Base-by-base conservation (phyloP, 768 basidiomycete genomes). In the Hebeloma cylindrosporum region DNA sequence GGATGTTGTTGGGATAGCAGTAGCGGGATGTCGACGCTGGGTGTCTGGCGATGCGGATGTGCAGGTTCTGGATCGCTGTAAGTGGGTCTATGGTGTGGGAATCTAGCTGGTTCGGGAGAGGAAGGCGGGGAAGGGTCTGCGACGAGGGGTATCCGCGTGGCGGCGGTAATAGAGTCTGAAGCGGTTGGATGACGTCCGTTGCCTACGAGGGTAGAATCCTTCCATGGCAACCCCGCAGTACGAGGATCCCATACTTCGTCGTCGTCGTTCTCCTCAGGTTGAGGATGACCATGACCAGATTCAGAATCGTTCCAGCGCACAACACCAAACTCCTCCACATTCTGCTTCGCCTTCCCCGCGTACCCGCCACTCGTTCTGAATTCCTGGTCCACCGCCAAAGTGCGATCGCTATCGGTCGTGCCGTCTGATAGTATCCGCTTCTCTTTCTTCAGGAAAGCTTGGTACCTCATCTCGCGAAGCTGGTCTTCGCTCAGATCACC, bases 391-490 rank as follows among this genome's bases (percentile, higher is more conserved):
- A 38, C 49, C 18, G 23, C 28, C 18, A 43, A 31, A 4, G 41
- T 39, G 17, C 38, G 32, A 43, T 47, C 45, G 34, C 34, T 51
- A 18, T 41, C 51, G 14, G 47, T 43, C 20, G 52, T 54, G 28
- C 50, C 44, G 13, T 45, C 54, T 5, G 41, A 40, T 34, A 42
- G 8, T 2, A 28, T 35, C 22, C 41, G 37, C 40, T 40, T 34
- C 32, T 66, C 59, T 53, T 69, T 68, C 35, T 61, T 57, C 54
- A 65, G 58, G 45, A 74, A 72, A 39, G 66, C 59, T 22, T 66
- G 61, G 59, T 63, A 74, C 45, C 72, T 60, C 51, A 66, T 57
- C 33, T 61, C 53, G 20, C 71, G 60, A 42, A 75, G 60, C 40
- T 67, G 64, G 44, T 77, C 73, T 40, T 71, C 71, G 16, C 57